Percentiles rank a stretch among this genome's conserved stretches.
Conservation (phyloP, 2,329 filamentous ascomycete genomes). For the Neopestalotiopsis sp. region DNA sequence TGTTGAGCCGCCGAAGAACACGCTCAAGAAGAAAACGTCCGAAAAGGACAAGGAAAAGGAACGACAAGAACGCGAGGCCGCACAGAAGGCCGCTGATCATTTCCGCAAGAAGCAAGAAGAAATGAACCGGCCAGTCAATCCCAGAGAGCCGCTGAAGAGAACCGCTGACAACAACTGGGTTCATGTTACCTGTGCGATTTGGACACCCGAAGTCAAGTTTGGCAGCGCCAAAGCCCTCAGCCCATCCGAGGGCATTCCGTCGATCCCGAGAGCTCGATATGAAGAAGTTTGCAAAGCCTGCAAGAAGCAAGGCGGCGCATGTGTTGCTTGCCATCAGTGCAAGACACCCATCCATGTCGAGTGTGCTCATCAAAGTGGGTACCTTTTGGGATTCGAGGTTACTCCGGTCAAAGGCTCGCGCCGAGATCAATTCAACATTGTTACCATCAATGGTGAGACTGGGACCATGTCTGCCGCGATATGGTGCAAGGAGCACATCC, state of each 20-base stretch:
- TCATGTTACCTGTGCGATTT: constrained; percentile 90
- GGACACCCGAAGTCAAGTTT: constrained; percentile 92
- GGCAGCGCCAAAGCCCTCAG: constrained; percentile 82
- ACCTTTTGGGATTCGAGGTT: constrained; percentile 88
- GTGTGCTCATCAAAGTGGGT: constrained; percentile 84
- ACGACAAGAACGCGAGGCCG: constrained; percentile 81
- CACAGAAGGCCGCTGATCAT: constrained; percentile 77
- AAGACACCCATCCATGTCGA: constrained; percentile 78
- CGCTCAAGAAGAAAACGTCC: constrained; percentile 79
- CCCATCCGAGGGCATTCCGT: constrained; percentile 87
- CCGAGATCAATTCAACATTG: constrained; percentile 78
- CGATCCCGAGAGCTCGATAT: constrained; percentile 75
- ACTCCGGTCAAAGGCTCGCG: constrained; percentile 87
- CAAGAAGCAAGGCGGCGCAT: constrained; percentile 76
- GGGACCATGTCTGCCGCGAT: constrained; percentile 85
- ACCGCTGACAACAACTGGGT: constrained; percentile 99
- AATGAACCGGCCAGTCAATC: constrained; percentile 79
- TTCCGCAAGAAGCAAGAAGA: constrained; percentile 85
- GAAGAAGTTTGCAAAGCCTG: constrained; percentile 85
- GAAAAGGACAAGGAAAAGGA: constrained; percentile 93
- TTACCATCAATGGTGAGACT: constrained; percentile 79
- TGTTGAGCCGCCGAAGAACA: constrained; percentile 78
- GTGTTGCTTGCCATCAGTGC: constrained; percentile 81
- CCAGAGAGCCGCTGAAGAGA: constrained; percentile 88
- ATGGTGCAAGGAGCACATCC: constrained; percentile 90